A percentile compares a stretch with the other conserved stretches of the same genome.
Conservation (phyloP, 2,329 filamentous ascomycete species). For the Verticillium albo-atrum region DNA sequence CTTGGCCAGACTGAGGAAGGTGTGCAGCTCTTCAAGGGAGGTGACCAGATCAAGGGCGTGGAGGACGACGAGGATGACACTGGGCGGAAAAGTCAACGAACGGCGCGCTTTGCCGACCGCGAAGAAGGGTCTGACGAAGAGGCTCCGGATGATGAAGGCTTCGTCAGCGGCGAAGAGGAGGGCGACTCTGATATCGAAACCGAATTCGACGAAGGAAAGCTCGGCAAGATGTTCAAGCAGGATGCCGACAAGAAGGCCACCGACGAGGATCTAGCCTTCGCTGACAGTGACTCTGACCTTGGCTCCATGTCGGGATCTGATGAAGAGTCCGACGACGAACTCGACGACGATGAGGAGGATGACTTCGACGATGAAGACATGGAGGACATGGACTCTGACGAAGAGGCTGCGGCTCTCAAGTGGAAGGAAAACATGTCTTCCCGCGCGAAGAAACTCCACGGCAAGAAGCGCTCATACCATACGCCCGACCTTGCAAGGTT, state of each 20-base stretch:
- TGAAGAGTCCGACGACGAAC: slow-evolving; percentile 37
- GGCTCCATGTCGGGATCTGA: slow-evolving; percentile 71
- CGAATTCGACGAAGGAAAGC: slow-evolving; percentile 55
- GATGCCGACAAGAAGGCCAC: slow-evolving; percentile 44
- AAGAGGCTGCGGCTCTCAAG: slow-evolving; percentile 67
- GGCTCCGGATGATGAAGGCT: slow-evolving; percentile 47
- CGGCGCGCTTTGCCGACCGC: slow-evolving; percentile 53
- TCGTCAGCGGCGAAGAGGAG: slow-evolving; percentile 49
- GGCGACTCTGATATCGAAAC: slow-evolving; percentile 46
- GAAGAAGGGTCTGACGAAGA: slow-evolving; percentile 40
- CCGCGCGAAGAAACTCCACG: slow-evolving; percentile 67
- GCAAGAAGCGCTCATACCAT: slow-evolving; percentile 65
- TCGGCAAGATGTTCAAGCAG: slow-evolving; percentile 58
- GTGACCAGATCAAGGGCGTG: slow-evolving; percentile 59
- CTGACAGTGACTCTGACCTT: slow-evolving; percentile 94
- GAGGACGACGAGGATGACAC: slow-evolving; percentile 48
- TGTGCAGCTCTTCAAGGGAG: slow-evolving; percentile 79
- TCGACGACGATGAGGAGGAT: slow-evolving; percentile 42
- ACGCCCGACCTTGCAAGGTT: slow-evolving; percentile 78
- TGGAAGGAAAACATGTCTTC: slow-evolving; percentile 89
- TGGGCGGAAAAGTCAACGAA: slow-evolving; percentile 56
- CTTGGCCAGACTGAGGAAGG: slow-evolving; percentile 80
- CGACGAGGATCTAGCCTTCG: slow-evolving; percentile 78
- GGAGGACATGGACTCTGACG: slow-evolving; percentile 53
- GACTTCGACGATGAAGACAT: slow-evolving; percentile 42